Evolutionary conservation across 306 rosid species (phyloP).

Genomic region (Medicago ruthenica): DNA sequence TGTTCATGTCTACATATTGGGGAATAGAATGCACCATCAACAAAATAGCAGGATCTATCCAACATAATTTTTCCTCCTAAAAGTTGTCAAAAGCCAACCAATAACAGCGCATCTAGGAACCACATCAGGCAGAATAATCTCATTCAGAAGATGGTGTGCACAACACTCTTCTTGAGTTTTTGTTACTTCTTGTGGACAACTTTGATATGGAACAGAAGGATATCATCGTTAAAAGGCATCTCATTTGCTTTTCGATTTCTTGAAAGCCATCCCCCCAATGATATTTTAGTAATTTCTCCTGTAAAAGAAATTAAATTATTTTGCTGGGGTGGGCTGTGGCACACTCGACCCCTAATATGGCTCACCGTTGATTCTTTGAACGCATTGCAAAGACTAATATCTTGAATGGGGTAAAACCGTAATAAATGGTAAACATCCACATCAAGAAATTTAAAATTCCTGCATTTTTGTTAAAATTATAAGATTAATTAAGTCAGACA

Average conservation of each 20-base stretch:
- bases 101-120: conserved; percentile 85
- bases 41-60: conserved; percentile 81
- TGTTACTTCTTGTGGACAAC: conserved; percentile 72
- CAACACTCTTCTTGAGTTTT: conserved; percentile 80
- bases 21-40: conserved; percentile 78
- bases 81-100: conserved; percentile 79
- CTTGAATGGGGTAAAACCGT: no score
- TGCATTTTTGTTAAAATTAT: no score
- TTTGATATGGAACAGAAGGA: conserved; percentile 62
- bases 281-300: no score
- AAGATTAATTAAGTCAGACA: no score
- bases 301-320: no score
- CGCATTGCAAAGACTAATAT: no score
- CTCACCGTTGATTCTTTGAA: no score
- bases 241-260: conserved; percentile 61
- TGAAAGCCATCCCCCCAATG: not conserved
- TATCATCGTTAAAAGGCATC: conserved; percentile 62
- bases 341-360: no score
- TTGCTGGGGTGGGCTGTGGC: no score
- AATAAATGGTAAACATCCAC: no score
- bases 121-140: conserved; percentile 80
- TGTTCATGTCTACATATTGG: conserved; percentile 60
- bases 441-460: no score
- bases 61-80: conserved; percentile 58
- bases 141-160: conserved; percentile 83